Base-by-base conservation (phyloP, 1,139 yeast genomes). In the Schwanniomyces etchellsii region DNA sequence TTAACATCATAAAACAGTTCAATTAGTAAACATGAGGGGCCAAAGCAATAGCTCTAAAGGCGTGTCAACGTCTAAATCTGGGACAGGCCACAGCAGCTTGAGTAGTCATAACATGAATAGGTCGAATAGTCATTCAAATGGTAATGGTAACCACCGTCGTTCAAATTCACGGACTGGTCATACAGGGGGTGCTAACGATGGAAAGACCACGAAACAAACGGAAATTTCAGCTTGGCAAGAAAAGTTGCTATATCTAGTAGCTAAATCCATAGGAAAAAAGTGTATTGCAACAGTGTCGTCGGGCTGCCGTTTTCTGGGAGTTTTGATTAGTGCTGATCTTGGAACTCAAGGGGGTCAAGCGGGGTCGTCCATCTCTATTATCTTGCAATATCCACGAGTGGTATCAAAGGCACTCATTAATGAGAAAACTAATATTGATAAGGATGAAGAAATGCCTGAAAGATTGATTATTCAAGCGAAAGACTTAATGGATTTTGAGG, bases 401-500 rank as follows among this genome's bases (percentile, higher is more conserved):
- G 40, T 48, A 15, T 42, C 50, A 12, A 53, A 51, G 34, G 56
- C 68, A 28, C 54, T 70, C 40, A 44, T 64, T 27, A 52, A 53
- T 28, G 62, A 53, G 15, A 52, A 59, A 28, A 50, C 48, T 29
- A 52, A 55, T 34, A 43, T 45, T n/a, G 64, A 55, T 27, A 57
- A 54, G 10, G 25, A 17, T n/a, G 57, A 56, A 10, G 46, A 39
- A 4, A 47, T 64, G 15, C 68, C 70, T 5, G 71, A 69, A 14
- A 65, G 65, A 26, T 48, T 81, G 40, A 57, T 77, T 24, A 64
- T 81, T 38, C 60, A 64, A 36, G 69, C 77, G 7, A 72, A 73
- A 34, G 89, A 83, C 40, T 65, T 84, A 40, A 70, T 78, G 35
- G 86, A 79, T 50, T 49, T 83, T 33, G 78, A 71, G 41, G 56